A percentile compares a stretch with the other conserved stretches of the same genome.
Evolutionary conservation across 139 green algal species (phyloP).

Genomic region (Astrephomene gubernaculifera): DNA sequence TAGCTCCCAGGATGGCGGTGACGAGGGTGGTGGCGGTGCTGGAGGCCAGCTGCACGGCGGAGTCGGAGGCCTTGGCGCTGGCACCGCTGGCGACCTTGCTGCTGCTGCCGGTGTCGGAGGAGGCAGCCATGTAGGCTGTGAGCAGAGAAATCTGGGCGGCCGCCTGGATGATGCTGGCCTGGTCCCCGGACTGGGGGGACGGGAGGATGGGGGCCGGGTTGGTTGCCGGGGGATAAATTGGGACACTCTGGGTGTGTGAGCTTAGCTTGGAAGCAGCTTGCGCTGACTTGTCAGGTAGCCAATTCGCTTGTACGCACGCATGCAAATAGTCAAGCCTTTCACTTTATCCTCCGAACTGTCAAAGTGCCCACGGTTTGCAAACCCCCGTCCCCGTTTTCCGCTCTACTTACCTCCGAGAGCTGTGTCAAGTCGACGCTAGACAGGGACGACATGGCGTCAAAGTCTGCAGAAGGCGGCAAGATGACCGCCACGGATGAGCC

Average conservation of each 20-base stretch:
- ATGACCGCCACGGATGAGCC: not conserved
- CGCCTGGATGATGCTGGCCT: not conserved
- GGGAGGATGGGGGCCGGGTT: not conserved
- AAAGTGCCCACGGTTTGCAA: not conserved
- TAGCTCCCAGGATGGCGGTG: not conserved
- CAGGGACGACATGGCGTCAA: not conserved
- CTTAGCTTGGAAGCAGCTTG: too few relatives aligned
- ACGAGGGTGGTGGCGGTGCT: not conserved
- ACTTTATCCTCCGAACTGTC: too few relatives aligned
- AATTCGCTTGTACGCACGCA: not conserved
- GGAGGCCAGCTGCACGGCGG: not conserved
- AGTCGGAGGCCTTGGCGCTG: not conserved
- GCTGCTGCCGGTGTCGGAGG: not conserved
- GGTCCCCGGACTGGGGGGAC: not conserved
- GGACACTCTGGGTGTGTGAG: too few relatives aligned
- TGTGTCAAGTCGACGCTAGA: not conserved
- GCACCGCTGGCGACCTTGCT: too few relatives aligned
- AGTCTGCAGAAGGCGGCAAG: not conserved
- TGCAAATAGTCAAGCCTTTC: not conserved
- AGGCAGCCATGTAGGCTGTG: not conserved
- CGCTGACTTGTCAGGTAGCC: not conserved
- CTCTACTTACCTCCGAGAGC: not conserved
- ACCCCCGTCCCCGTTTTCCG: not conserved
- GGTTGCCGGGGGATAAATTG: too few relatives aligned
- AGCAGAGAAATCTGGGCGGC: not conserved